Conservation (phyloP, 2,329 filamentous ascomycete genomes). For the Sporothrix variecibatus region DNA sequence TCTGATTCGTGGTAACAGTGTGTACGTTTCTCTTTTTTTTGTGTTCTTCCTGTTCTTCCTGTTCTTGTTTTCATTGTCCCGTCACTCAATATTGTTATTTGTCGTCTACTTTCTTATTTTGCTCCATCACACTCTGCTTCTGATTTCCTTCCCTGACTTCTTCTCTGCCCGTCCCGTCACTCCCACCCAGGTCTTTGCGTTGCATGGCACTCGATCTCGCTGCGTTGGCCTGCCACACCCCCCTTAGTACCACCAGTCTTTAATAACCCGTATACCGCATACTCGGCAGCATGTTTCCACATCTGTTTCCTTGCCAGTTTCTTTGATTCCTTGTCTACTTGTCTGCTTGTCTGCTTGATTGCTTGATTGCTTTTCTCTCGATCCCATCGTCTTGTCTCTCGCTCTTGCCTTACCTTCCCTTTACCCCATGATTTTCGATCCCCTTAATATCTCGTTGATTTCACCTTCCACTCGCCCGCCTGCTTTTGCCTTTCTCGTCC, state of each 20-base stretch:
- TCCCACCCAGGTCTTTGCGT: background rate
- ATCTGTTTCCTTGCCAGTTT: background rate
- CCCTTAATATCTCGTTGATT: conserved; percentile 15
- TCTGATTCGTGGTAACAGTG: conserved; percentile 19
- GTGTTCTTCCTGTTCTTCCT: background rate
- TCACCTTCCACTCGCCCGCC: background rate
- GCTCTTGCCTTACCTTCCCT: background rate
- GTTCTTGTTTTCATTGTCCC: background rate
- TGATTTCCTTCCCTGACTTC: background rate
- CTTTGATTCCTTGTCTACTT: background rate
- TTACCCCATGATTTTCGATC: conserved; percentile 12
- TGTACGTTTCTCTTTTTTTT: background rate
- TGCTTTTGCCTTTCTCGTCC: background rate
- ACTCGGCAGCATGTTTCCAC: conserved; percentile 23
- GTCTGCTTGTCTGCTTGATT: background rate
- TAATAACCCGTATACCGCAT: conserved; percentile 17
- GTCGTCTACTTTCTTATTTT: background rate
- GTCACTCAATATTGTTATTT: background rate
- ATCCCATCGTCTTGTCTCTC: conserved; percentile 3
- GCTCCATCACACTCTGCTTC: background rate
- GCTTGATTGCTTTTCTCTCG: background rate
- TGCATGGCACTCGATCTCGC: background rate
- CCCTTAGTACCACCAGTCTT: conserved; percentile 18
- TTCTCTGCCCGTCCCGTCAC: background rate
- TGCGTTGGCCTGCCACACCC: background rate